Evolutionary conservation across 1,284 basidiomycete genomes (phyloP), one percentile per base, ranked within the genome.

Genomic region (Mycosarcoma mackinlayi): DNA sequence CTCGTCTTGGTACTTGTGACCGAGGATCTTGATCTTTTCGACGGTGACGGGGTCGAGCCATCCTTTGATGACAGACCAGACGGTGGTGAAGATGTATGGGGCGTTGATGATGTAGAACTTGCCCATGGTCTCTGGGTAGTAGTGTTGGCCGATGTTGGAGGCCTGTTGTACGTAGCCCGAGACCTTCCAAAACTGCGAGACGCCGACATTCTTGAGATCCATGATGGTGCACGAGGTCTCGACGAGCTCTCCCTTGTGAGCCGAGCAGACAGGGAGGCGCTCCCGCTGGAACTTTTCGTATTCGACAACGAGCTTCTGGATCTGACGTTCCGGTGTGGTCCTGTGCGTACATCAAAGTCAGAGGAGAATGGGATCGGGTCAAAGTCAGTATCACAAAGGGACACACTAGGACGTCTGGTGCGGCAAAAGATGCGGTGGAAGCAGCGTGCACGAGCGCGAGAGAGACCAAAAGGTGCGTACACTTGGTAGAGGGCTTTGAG

Each of bases 151-250:
- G 83, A 98, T 91, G 40, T 85, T 84, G 4, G 91, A 87, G 0
- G 94, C 92, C 34, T 89, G 85, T 70, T 87, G 88, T 41, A 98
- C 91, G 85, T 95, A 97, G 84, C 91, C 90, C 85, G 93, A 94
- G 2, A 81, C 94, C 82, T 88, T 89, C 85, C 91, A 94, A 84
- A 97, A 98, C 81, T 89, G 89, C 64, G 87, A 85, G 72, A 98
- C 83, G 25, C 90, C 89, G 54, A 96, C 93, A 81, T 88, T 88
- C 61, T 89, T 84, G 64, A 98, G 88, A 84, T 98, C 95, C 85
- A 98, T 88, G 86, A 98, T 95, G 60, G 95, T 98, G 88, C 94
- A 98, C 58, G 89, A 92, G n/a, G 94, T 98, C 85, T 98, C 94
- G 83, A 98, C 90, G 58, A 92, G 89, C 83, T 94, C 89, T 3